Conservation (phyloP, 73 alveolate genomes). For the Paramecium sexaurelia region DNA sequence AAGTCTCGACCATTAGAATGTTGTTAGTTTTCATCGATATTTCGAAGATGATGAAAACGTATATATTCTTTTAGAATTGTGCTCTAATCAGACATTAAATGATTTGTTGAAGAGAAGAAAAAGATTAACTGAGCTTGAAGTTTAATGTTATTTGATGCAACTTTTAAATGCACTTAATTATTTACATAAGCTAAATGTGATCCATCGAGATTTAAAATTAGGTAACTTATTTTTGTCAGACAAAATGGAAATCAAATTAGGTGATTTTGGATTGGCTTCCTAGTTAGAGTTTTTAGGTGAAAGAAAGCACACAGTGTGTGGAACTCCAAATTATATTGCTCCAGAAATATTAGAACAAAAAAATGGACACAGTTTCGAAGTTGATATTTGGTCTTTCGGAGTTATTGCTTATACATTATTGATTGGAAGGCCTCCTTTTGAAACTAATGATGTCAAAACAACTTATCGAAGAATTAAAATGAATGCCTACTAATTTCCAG, state of each 20-base stretch:
- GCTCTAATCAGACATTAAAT: conserved; percentile 88
- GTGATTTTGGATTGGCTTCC: conserved; percentile 96
- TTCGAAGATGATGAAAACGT: conserved; percentile 92
- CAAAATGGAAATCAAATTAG: conserved; percentile 92
- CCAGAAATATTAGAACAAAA: conserved; percentile 92
- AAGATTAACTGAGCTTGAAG: conserved; percentile 90
- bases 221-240: conserved; percentile 89
- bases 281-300: conserved; percentile 94
- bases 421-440: conserved; percentile 96
- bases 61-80: conserved; percentile 85
- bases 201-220: conserved; percentile 92
- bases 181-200: conserved; percentile 87
- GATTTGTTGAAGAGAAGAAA: conserved; percentile 92
- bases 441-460: conserved; percentile 86
- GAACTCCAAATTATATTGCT: conserved; percentile 95
- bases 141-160: conserved; percentile 83
- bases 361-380: conserved; percentile 92
- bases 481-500: conserved; percentile 88
- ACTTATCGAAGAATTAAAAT: conserved; percentile 90
- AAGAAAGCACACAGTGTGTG: conserved; percentile 91
- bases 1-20: conserved; percentile 83
- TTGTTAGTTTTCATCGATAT: conserved; percentile 91
- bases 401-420: conserved; percentile 89
- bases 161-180: conserved; percentile 80
- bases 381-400: conserved; percentile 93